Evolutionary conservation across 2,329 filamentous ascomycete species (phyloP).

Genomic region (Colletotrichum siamense): DNA sequence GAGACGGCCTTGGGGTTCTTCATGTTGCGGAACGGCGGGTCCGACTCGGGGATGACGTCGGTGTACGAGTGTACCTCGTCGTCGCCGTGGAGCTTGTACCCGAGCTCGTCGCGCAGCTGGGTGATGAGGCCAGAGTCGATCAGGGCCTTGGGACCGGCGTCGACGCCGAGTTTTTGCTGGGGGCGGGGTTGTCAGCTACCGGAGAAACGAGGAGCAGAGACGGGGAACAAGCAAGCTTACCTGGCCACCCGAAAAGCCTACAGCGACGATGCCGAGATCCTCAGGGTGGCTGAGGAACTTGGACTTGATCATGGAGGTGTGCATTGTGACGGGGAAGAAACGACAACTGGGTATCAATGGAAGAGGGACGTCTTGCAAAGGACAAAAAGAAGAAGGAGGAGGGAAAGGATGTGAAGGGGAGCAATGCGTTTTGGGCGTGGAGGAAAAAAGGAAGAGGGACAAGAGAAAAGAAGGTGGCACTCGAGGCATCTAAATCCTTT

Average conservation of each 20-base stretch:
- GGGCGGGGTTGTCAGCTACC: background rate
- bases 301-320: constrained; percentile 59
- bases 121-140: constrained; percentile 87
- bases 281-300: constrained; percentile 82
- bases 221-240: constrained; percentile 53
- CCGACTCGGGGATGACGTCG: constrained; percentile 71
- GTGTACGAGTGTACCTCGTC: constrained; percentile 81
- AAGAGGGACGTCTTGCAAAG: background rate
- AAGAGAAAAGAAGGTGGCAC: background rate
- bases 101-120: constrained; percentile 83
- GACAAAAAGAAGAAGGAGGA: background rate
- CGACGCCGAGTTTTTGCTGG: constrained; percentile 89
- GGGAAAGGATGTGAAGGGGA: background rate
- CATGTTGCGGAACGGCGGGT: constrained; percentile 89
- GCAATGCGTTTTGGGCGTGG: background rate
- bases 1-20: constrained; percentile 90
- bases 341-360: background rate
- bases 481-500: constrained; percentile 11
- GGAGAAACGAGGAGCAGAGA: background rate
- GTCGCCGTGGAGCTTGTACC: constrained; percentile 88
- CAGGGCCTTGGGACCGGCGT: constrained; percentile 86
- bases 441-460: background rate
- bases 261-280: constrained; percentile 89
- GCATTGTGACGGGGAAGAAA: constrained; percentile 41
- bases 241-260: constrained; percentile 96